Evolutionary conservation across 179 eudicot species (phyloP), one percentile per base, ranked within the genome.

Genomic region (Gypsophila paniculata): DNA sequence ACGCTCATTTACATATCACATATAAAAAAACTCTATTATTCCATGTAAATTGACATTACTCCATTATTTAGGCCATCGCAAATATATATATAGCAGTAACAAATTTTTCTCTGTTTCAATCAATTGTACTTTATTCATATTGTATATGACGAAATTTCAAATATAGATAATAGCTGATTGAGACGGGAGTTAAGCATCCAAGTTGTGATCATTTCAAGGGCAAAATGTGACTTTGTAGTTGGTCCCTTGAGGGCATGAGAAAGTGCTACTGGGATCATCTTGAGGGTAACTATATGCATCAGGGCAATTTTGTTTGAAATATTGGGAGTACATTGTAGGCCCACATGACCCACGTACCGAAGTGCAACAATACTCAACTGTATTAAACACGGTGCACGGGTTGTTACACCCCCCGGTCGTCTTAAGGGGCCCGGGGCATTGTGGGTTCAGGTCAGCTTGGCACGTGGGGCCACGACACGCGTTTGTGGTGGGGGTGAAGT

Each of bases 221-320:
- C 88, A 85, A 68, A 82, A 85, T 42, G 82, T 80, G 55, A 85
- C 82, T 71, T 26, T 69, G 55, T 85, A 85, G 71, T 85, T 74
- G 42, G 82, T 80, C 3, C 86, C 86, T 26, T 57, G 19, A 49
- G 86, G 84, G 42, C 86, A 85, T 54, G 86, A 44, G 4, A 80
- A 85, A 4, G 86, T 82, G 53, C 84, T 85, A 0, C 73, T 78
- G 4, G 65, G 36, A 74, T 85, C 88, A 66, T 85, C 88, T 15
- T 76, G 68, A 6, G 88, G 88, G 65, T 70, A 82, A 23, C 88
- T 85, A 19, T 80, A 85, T 19, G 84, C 84, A 57, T 82, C 77
- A 0, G 67, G 82, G 71, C 88, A 82, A 54, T 25, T 55, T 0
- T 55, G 32, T 71, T 80, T 85, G 54, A 78, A 82, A 48, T 73